These are phyloP conservation scores for Pseudonitzschia delicatissima DNA, from an alignment of 108 stramenopile species.

Conservation along the genomic window DNA sequence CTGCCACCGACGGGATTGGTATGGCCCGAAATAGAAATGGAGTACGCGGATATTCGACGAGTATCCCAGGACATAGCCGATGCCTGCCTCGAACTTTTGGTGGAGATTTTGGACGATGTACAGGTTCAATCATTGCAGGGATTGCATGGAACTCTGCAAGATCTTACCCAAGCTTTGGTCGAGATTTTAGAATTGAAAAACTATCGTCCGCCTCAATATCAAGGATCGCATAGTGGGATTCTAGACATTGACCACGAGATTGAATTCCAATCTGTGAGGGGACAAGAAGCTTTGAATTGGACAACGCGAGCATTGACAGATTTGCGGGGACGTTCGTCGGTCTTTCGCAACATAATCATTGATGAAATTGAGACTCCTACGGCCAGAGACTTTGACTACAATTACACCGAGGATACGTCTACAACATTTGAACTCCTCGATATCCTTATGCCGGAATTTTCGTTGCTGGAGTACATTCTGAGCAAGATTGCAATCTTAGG, in stretches of 20 bases:
- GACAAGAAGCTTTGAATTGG: not conserved
- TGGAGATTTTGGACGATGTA: slow-evolving; percentile 10
- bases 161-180: slow-evolving; percentile 8
- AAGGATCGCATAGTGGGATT: slow-evolving; percentile 17
- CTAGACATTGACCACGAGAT: slow-evolving; percentile 13
- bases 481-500: slow-evolving; percentile 6
- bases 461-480: slow-evolving; percentile 20
- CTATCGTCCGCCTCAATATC: slow-evolving; percentile 41
- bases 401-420: slow-evolving; percentile 7
- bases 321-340: not conserved
- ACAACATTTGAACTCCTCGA: slow-evolving; percentile 36
- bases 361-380: not conserved
- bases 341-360: not conserved
- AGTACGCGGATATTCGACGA: slow-evolving; percentile 12
- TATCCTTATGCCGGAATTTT: slow-evolving; percentile 23
- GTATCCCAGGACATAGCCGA: not conserved
- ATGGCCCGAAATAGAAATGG: slow-evolving; percentile 21
- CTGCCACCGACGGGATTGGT: slow-evolving; percentile 24
- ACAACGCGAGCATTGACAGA: not conserved
- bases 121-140: slow-evolving; percentile 9
- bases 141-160: slow-evolving; percentile 1
- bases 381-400: not conserved
- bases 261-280: slow-evolving; percentile 1
- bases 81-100: slow-evolving; percentile 5
- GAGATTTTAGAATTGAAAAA: slow-evolving; percentile 30